Base-by-base conservation (phyloP, 2,329 filamentous ascomycete species). In the Hypoxylon sp. region DNA sequence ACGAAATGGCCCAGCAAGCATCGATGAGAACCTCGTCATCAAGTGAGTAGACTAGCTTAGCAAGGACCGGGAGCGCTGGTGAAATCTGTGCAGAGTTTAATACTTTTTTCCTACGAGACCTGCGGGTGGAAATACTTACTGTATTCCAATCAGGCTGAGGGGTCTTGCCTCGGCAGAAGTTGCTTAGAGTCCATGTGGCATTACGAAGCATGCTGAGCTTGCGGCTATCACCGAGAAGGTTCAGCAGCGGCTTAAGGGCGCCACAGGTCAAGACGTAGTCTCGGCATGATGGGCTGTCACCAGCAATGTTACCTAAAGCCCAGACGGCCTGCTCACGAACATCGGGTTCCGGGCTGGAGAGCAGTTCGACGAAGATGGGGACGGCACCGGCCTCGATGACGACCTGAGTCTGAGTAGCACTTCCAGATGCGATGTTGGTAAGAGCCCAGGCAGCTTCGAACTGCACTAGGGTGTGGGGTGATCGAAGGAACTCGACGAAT, bases 181-280 rank as follows among this genome's bases (percentile, higher is more conserved):
- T 99, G 88, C 96, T 98, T 63, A 99, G 86, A 48, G 96, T 99
- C 96, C 96, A 99, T 24, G 96, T 99, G 37, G 96, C 96, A 80
- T 99, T 99, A 75, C 96, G 90, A 58, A 99, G 91, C 96, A 99
- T 99, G 88, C 94, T 98, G 65, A 99, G 86, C 87, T 99, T 99
- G 78, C 96, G 94, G 85, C 96, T 98, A 82, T 99, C 96, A 60
- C 95, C 95, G 63, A 99, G 90, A 48, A 99, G 88, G 78, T 90
- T 89, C 63, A 99, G 89, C 63, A 99, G 88, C 58, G 96, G 96
- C 81, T 94, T 94, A 58, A 99, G 89, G 70, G 96, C 96, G 77
- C 94, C 94, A 73, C 93, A 94, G 81, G 91, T 91, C 64, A 99
- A 88, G 67, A 99, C 96, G 80, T 97, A 99, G 82, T 99, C 96